A percentile compares a stretch with the other conserved stretches of the same genome.
Conservation (phyloP, 2,329 filamentous ascomycete genomes). For the Fusarium sp. region DNA sequence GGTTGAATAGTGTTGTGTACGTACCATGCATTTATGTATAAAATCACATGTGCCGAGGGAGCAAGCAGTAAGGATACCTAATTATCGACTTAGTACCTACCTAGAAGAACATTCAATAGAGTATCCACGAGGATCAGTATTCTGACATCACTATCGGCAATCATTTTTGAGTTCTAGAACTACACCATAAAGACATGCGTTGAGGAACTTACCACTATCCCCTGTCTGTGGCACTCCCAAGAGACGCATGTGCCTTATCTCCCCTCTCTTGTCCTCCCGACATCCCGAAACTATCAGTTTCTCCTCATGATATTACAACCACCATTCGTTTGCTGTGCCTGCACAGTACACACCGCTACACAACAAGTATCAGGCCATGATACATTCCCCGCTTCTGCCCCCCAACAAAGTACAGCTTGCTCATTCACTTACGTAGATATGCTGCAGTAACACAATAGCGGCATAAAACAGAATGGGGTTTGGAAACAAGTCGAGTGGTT, state of each 20-base stretch:
- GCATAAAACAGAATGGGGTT: slow-evolving; percentile 2
- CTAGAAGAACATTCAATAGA: slow-evolving; percentile 16
- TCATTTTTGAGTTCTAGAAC: slow-evolving; percentile 3
- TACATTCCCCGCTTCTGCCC: slow-evolving; percentile 20
- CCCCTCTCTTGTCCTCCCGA: slow-evolving; percentile 22
- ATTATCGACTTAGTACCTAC: slow-evolving; percentile 3
- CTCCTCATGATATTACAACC: slow-evolving; percentile 23
- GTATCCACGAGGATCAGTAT: slow-evolving; percentile 3
- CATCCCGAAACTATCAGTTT: slow-evolving; percentile 18
- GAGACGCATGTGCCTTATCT: slow-evolving; percentile 9
- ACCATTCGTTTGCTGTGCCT: slow-evolving; percentile 2
- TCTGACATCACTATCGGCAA: background rate
- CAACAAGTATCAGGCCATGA: slow-evolving; percentile 25
- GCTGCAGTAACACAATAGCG: background rate
- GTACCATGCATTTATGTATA: slow-evolving; percentile 4
- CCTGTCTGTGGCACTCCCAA: slow-evolving; percentile 1
- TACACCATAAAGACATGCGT: background rate
- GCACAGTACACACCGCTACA: slow-evolving; percentile 28
- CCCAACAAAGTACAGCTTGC: slow-evolving; percentile 7
- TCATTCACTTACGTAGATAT: background rate
- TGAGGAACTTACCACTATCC: background rate
- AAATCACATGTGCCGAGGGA: slow-evolving; percentile 21
- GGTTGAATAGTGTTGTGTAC: slow-evolving; percentile 22
- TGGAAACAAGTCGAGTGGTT: background rate
- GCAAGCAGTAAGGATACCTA: background rate